phyloP scores from a whole-genome alignment of 2,329 filamentous ascomycete genomes.

The Erysiphe pisi region DNA sequence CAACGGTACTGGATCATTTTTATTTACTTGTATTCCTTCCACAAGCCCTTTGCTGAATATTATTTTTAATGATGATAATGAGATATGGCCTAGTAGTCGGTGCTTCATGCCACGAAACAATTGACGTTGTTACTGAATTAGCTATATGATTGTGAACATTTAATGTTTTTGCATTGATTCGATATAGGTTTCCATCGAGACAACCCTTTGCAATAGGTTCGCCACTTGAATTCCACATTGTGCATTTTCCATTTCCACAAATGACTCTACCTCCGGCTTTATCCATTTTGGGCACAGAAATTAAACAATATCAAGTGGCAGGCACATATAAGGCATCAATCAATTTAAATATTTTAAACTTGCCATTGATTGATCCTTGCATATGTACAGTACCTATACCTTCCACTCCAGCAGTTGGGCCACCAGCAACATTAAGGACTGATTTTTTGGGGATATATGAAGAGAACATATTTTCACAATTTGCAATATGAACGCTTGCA shows the following conservation, averaged over 20 bases:
- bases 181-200: slow-evolving; percentile 21
- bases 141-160: neutral
- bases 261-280: neutral
- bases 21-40: neutral
- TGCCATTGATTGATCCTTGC: neutral
- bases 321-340: neutral
- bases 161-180: neutral
- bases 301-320: slow-evolving; percentile 2
- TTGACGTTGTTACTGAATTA: neutral
- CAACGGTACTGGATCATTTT: no score
- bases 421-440: neutral
- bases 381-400: neutral
- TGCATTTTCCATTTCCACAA: slow-evolving; percentile 10
- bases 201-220: neutral
- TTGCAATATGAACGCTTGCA: slow-evolving; percentile 22
- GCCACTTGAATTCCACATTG: neutral
- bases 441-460: neutral
- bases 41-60: neutral
- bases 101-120: neutral
- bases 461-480: neutral
- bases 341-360: neutral
- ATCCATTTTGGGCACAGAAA: slow-evolving; percentile 20
- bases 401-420: neutral
- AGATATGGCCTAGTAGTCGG: slow-evolving; percentile 1
- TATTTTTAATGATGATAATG: neutral